A percentile compares a stretch with the other conserved stretches of the same genome.
Evolutionary conservation across 2,329 filamentous ascomycete genomes (phyloP).

Genomic region (Aspergillus udagawae): DNA sequence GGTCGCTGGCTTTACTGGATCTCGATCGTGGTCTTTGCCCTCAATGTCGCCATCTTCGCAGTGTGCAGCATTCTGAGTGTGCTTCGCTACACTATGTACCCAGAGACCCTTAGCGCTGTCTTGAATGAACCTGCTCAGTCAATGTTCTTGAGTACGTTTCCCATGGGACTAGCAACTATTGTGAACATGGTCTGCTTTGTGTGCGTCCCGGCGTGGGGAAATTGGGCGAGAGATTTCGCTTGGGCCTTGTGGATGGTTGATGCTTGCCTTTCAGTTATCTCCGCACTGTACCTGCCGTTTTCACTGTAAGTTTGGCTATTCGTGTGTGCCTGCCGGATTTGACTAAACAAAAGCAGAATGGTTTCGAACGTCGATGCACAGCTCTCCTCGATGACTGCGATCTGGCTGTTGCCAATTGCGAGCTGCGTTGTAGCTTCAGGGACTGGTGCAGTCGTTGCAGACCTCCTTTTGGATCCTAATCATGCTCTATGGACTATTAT

Average conservation of each 20-base stretch:
- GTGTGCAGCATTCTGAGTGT: slow-evolving; percentile 45
- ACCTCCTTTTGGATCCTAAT: slow-evolving; percentile 49
- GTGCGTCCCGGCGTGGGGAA: slow-evolving; percentile 56
- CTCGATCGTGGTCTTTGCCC: slow-evolving; percentile 17
- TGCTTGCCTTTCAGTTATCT: slow-evolving; percentile 46
- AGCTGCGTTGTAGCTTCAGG: slow-evolving; percentile 61
- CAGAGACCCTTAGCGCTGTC: slow-evolving; percentile 61
- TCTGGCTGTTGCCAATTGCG: slow-evolving; percentile 62
- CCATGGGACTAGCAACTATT: slow-evolving; percentile 64
- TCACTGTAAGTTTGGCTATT: slow-evolving; percentile 43
- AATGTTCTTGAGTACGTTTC: slow-evolving; percentile 62
- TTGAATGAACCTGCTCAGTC: slow-evolving; percentile 60
- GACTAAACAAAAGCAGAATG: not conserved
- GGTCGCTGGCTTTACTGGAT: slow-evolving; percentile 25
- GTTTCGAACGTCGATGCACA: not conserved
- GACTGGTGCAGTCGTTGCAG: slow-evolving; percentile 58
- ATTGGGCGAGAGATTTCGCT: slow-evolving; percentile 49
- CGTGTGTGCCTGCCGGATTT: not conserved
- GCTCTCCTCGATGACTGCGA: slow-evolving; percentile 58
- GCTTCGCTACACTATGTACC: slow-evolving; percentile 60
- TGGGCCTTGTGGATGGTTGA: slow-evolving; percentile 58
- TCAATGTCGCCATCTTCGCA: slow-evolving; percentile 26
- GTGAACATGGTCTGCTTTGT: slow-evolving; percentile 59
- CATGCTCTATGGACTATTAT: slow-evolving; percentile 59
- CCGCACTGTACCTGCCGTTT: slow-evolving; percentile 50